These are phyloP conservation scores for Metschnikowia matae DNA, from an alignment of 805 yeast species.

Conservation along the genomic window DNA sequence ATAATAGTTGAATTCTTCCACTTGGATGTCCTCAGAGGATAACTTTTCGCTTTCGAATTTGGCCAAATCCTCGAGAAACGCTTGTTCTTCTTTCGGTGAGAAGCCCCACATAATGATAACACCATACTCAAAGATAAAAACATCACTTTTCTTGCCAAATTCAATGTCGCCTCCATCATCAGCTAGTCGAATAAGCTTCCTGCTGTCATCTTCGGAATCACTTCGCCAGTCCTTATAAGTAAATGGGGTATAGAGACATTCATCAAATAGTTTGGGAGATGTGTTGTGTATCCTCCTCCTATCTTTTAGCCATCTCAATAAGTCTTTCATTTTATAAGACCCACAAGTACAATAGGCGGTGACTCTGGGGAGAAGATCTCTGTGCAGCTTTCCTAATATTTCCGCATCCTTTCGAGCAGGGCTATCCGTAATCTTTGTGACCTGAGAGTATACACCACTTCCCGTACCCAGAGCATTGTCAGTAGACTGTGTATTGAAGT, in stretches of 20 bases:
- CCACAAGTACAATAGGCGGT: constrained; percentile 97
- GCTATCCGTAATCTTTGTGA: constrained; percentile 74
- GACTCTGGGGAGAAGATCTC: constrained; percentile 84
- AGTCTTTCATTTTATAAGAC: constrained; percentile 82
- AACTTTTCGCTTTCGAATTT: constrained; percentile 88
- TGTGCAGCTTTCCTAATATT: constrained; percentile 78
- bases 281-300: constrained; percentile 69
- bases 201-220: constrained; percentile 39
- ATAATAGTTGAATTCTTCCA: constrained; percentile 93
- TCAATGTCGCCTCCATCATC: constrained; percentile 96
- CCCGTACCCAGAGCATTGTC: constrained; percentile 29
- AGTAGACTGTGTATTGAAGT: constrained; percentile 23
- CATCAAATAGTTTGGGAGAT: constrained; percentile 86
- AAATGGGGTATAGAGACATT: constrained; percentile 91
- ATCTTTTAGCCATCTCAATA: constrained; percentile 80
- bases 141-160: constrained; percentile 74
- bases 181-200: constrained; percentile 60
- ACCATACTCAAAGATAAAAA: constrained; percentile 92
- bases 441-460: constrained; percentile 73
- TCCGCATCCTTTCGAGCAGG: constrained; percentile 94
- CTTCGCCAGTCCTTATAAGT: constrained; percentile 73
- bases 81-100: constrained; percentile 73
- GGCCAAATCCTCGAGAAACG: constrained; percentile 81
- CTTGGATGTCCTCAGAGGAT: constrained; percentile 86
- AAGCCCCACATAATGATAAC: constrained; percentile 98